Evolutionary conservation across 2,329 filamentous ascomycete species (phyloP).

Genomic region (Aspergillus aculeatus): DNA sequence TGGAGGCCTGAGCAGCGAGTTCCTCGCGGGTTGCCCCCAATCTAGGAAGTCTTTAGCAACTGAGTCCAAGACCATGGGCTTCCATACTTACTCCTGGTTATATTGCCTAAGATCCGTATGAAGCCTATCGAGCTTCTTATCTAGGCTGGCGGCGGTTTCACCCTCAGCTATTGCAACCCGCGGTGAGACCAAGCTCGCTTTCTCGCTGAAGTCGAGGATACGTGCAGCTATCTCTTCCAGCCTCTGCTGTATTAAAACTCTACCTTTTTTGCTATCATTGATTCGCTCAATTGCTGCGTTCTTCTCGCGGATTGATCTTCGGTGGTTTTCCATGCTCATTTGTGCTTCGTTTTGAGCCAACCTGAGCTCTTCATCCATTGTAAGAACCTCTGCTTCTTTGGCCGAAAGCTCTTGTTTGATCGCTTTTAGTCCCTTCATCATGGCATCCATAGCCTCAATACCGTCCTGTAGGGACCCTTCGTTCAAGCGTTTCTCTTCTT

Average conservation of each 20-base stretch:
- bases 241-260: conserved; percentile 48
- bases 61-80: neutral
- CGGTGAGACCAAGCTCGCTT: conserved; percentile 56
- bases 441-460: conserved; percentile 42
- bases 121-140: conserved; percentile 52
- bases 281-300: conserved; percentile 58
- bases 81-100: conserved; percentile 46
- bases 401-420: conserved; percentile 36
- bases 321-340: conserved; percentile 50
- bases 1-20: conserved; percentile 53
- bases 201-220: conserved; percentile 55
- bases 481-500: conserved; percentile 47
- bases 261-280: conserved; percentile 50
- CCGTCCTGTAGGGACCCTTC: conserved; percentile 52
- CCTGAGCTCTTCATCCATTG: conserved; percentile 45
- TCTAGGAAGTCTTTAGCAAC: conserved; percentile 33
- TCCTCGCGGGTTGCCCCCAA: conserved; percentile 65
- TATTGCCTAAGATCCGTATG: conserved; percentile 59
- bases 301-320: conserved; percentile 58
- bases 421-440: conserved; percentile 40
- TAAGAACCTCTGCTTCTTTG: conserved; percentile 36
- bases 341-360: conserved; percentile 59
- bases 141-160: conserved; percentile 58
- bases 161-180: conserved; percentile 64
- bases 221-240: conserved; percentile 48